phyloP scores from a whole-genome alignment of 2,329 filamentous ascomycete species.

The Ascochyta pisi region DNA sequence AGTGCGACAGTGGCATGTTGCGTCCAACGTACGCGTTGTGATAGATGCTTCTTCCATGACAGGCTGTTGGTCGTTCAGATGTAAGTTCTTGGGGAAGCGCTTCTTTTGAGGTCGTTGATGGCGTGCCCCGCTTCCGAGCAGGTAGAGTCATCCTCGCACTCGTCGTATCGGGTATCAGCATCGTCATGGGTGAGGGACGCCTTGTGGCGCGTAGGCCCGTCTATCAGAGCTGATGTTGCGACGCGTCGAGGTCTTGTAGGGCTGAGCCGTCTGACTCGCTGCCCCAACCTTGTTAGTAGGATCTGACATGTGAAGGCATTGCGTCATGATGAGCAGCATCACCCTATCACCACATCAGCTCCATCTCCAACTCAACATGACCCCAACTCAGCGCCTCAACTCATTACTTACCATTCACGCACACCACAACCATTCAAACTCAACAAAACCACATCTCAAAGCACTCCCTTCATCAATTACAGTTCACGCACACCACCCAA shows the following conservation, averaged over 20 bases:
- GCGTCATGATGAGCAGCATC: slow-evolving; percentile 8
- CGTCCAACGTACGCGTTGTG: slow-evolving; percentile 5
- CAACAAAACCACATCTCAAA: background rate
- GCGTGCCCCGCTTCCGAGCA: slow-evolving; percentile 3
- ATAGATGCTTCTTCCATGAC: background rate
- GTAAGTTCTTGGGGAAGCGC: too few relatives aligned
- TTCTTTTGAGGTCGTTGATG: background rate
- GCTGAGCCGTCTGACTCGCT: slow-evolving; percentile 1
- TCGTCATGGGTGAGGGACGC: background rate
- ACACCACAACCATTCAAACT: background rate
- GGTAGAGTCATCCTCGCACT: background rate
- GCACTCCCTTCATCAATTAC: too few relatives aligned
- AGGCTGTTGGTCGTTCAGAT: background rate
- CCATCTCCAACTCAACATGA: too few relatives aligned
- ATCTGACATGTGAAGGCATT: background rate
- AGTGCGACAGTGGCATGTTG: slow-evolving; percentile 16
- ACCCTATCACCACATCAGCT: background rate
- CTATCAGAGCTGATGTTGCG: background rate
- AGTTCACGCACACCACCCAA: too few relatives aligned
- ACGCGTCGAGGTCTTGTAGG: background rate
- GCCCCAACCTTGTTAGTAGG: background rate
- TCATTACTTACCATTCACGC: too few relatives aligned
- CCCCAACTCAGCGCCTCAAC: too few relatives aligned
- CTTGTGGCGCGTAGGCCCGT: background rate
- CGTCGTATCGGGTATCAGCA: background rate